A percentile compares a stretch with the other conserved stretches of the same genome.
Evolutionary conservation across 164 flowering plant species (phyloP).

Genomic region (Nymphaea thermarum): DNA sequence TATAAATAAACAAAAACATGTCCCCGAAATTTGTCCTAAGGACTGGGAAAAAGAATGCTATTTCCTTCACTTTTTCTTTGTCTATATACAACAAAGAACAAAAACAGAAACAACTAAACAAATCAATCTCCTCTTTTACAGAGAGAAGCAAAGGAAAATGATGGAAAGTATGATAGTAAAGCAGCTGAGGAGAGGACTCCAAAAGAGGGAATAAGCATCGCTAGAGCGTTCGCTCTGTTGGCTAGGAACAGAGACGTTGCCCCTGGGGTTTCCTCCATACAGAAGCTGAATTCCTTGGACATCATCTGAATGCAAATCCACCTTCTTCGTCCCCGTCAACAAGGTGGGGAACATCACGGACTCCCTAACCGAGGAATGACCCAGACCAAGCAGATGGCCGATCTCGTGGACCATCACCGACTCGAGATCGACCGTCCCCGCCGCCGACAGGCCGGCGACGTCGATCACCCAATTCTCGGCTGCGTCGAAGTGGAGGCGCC

Average conservation of each 20-base stretch:
- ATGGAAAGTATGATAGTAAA: no score
- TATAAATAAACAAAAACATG: no score
- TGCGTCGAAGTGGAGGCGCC: slow-evolving; percentile 55
- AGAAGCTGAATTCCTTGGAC: slow-evolving; percentile 11
- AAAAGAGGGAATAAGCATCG: not conserved
- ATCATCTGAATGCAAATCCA: slow-evolving; percentile 12
- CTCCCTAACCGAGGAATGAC: slow-evolving; percentile 10
- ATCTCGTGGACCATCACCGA: slow-evolving; percentile 15
- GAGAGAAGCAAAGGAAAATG: no score
- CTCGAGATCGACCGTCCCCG: slow-evolving; percentile 13
- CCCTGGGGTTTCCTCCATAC: slow-evolving; percentile 6
- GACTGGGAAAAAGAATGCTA: no score
- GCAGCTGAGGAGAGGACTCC: no score
- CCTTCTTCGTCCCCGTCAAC: slow-evolving; percentile 6
- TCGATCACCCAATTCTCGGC: slow-evolving; percentile 55
- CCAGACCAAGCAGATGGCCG: slow-evolving; percentile 20
- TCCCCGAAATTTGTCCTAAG: no score
- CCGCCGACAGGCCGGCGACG: not conserved
- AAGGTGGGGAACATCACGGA: slow-evolving; percentile 15
- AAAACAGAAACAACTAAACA: no score
- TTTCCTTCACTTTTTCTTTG: no score
- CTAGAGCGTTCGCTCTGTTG: not conserved
- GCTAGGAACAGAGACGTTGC: not conserved
- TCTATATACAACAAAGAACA: no score
- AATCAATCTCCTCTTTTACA: no score